Evolutionary conservation across 164 flowering plant species (phyloP).

Genomic region (Magnolia officinalis): DNA sequence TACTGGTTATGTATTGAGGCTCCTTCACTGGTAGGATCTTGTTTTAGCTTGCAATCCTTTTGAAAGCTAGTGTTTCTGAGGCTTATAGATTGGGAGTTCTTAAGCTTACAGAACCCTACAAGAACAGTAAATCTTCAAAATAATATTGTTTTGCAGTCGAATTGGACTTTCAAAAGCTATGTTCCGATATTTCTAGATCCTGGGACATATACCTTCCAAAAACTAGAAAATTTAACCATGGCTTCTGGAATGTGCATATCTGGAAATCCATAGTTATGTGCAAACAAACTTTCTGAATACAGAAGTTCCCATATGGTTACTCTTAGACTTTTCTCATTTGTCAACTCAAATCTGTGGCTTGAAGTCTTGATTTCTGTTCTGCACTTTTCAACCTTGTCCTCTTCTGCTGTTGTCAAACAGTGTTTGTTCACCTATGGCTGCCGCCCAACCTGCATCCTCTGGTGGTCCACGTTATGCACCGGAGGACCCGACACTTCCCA

Average conservation of each 20-base stretch:
- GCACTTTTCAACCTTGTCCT: too few species aligned
- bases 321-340: not conserved
- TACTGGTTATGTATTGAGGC: not conserved
- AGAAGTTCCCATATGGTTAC: not conserved
- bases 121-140: too few species aligned
- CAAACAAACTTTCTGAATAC: not conserved
- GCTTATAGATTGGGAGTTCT: too few species aligned
- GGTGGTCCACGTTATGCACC: slow-evolving; percentile 74
- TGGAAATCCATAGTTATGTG: too few species aligned
- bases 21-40: not conserved
- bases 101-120: too few species aligned
- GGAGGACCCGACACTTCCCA: slow-evolving; percentile 83
- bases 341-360: not conserved
- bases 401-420: not conserved
- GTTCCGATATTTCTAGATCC: too few species aligned
- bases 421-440: slow-evolving; percentile 39
- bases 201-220: too few species aligned
- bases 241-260: too few species aligned
- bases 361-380: not conserved
- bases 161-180: too few species aligned
- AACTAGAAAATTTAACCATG: too few species aligned
- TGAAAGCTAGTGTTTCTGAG: not conserved
- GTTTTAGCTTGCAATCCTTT: not conserved
- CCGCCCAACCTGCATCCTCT: slow-evolving; percentile 41
- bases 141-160: too few species aligned